Conservation (phyloP, 2,329 filamentous ascomycete genomes). For the Neonectria faginata region DNA sequence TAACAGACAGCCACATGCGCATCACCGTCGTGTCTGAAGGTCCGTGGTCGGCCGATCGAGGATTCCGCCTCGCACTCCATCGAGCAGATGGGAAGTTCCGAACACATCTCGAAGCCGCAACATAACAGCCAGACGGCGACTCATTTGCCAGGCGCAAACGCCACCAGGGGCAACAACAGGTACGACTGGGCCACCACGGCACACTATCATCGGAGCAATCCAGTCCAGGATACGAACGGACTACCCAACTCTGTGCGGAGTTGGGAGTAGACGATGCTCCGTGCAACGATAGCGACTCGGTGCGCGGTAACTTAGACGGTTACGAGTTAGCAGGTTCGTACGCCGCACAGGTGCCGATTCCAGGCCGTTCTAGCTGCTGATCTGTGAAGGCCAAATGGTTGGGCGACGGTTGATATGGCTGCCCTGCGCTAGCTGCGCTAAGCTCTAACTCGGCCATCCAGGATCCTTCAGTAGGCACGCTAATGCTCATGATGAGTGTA, state of each 20-base stretch:
- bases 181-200: not conserved
- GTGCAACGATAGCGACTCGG: not conserved
- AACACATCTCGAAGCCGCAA: not conserved
- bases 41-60: not conserved
- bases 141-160: conserved; percentile 13
- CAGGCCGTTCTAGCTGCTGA: conserved; percentile 41
- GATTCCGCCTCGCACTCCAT: not conserved
- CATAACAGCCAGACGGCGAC: not conserved
- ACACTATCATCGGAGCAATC: not conserved
- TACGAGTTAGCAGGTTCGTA: not conserved
- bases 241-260: not conserved
- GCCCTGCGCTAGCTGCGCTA: conserved; percentile 39
- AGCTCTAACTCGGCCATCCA: conserved; percentile 26
- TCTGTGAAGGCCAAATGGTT: conserved; percentile 36
- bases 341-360: conserved; percentile 31
- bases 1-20: not conserved
- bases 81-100: not conserved
- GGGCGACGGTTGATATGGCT: conserved; percentile 40
- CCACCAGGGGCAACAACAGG: conserved; percentile 14
- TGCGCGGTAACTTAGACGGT: not conserved
- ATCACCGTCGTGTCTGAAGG: not conserved
- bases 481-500: conserved; percentile 34
- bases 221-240: not conserved
- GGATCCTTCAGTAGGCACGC: conserved; percentile 32
- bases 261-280: not conserved